phyloP scores from a whole-genome alignment of 352 stramenopile genomes.

The Globisporangium okanoganense region DNA sequence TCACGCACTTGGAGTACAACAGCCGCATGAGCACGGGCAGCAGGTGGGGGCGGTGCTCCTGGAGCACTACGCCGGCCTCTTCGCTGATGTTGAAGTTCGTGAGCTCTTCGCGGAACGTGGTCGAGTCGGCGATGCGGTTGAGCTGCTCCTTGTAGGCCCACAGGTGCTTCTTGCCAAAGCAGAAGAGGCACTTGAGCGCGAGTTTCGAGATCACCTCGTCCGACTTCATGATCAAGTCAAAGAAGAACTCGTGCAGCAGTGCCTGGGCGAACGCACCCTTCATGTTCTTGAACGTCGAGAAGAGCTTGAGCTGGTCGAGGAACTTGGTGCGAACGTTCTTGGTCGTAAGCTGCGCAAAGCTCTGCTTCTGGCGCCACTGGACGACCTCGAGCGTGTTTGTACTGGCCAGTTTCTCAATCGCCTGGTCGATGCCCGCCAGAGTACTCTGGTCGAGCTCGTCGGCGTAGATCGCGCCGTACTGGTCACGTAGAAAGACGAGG shows the following conservation, averaged over 20 bases:
- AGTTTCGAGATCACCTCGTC: slow-evolving; percentile 86
- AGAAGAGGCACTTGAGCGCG: slow-evolving; percentile 82
- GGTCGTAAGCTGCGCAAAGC: slow-evolving; percentile 48
- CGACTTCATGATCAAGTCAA: slow-evolving; percentile 88
- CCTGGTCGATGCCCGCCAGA: slow-evolving; percentile 39
- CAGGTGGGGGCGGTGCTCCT: slow-evolving; percentile 74
- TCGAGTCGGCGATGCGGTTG: slow-evolving; percentile 72
- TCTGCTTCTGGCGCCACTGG: slow-evolving; percentile 23
- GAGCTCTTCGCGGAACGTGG: slow-evolving; percentile 88
- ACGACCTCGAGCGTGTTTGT: slow-evolving; percentile 15
- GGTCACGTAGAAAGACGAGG: slow-evolving; percentile 72
- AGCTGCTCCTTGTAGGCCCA: slow-evolving; percentile 85
- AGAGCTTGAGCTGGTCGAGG: slow-evolving; percentile 79
- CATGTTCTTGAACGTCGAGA: slow-evolving; percentile 83
- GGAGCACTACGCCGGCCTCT: slow-evolving; percentile 61
- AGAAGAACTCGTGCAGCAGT: slow-evolving; percentile 81
- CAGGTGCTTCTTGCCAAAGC: slow-evolving; percentile 81
- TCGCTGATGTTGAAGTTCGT: slow-evolving; percentile 85
- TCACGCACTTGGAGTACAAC: slow-evolving; percentile 89
- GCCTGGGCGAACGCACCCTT: slow-evolving; percentile 78
- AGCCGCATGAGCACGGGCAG: slow-evolving; percentile 86
- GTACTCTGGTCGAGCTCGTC: slow-evolving; percentile 58
- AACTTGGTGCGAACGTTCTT: slow-evolving; percentile 80
- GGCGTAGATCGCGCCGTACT: slow-evolving; percentile 73
- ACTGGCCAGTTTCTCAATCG: slow-evolving; percentile 40